These are phyloP conservation scores for Lepraria neglecta DNA, from an alignment of 495 filamentous ascomycete genomes.

Conservation along the genomic window DNA sequence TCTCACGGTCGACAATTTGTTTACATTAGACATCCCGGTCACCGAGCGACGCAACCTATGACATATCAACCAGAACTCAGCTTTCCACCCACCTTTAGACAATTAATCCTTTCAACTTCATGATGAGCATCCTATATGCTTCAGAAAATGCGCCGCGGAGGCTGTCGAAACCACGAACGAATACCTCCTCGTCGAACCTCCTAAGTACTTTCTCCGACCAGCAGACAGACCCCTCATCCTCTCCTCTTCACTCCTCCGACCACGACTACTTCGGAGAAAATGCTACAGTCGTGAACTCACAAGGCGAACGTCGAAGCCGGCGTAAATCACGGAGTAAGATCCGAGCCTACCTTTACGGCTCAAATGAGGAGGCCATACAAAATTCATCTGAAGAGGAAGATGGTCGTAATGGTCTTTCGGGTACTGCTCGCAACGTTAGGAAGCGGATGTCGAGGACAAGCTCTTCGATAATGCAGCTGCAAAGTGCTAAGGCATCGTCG, in stretches of 20 bases:
- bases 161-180: constrained; percentile 16
- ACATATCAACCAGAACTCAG: not conserved
- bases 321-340: constrained; percentile 26
- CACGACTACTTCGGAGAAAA: constrained; percentile 26
- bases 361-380: constrained; percentile 17
- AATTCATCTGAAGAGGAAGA: constrained; percentile 26
- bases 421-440: constrained; percentile 20
- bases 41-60: constrained; percentile 1
- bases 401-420: constrained; percentile 14
- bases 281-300: constrained; percentile 19
- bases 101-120: not conserved
- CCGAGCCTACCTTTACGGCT: constrained; percentile 25
- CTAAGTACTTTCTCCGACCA: constrained; percentile 16
- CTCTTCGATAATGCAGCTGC: constrained; percentile 19
- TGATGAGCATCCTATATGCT: not conserved
- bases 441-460: constrained; percentile 23
- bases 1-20: not conserved
- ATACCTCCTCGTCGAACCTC: constrained; percentile 27
- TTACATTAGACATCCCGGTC: not conserved
- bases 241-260: constrained; percentile 21
- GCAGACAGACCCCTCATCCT: constrained; percentile 9
- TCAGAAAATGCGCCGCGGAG: constrained; percentile 11
- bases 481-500: constrained; percentile 24
- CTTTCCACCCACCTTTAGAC: not conserved
- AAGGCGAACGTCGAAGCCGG: constrained; percentile 25